phyloP scores from a whole-genome alignment of 108 stramenopile species.

The Tribonema minus region DNA sequence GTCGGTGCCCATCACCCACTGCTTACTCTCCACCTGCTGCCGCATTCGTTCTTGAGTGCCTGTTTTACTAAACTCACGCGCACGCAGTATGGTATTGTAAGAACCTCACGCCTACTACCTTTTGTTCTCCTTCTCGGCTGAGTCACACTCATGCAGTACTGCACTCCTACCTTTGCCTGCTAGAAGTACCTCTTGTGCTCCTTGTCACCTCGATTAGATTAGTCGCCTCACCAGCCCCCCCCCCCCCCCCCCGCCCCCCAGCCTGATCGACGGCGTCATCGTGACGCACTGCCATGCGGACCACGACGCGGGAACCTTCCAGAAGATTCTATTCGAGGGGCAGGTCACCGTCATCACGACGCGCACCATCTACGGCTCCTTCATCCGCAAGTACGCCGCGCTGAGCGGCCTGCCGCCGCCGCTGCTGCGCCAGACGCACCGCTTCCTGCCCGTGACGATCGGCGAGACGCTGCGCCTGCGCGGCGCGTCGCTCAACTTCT shows the following conservation, averaged over 20 bases:
- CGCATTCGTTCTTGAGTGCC: too few relatives aligned
- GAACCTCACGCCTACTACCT: too few relatives aligned
- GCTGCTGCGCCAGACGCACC: constrained; percentile 72
- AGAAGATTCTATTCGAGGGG: constrained; percentile 80
- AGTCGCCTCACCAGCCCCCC: too few relatives aligned
- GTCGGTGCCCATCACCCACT: too few relatives aligned
- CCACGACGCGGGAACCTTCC: constrained; percentile 91
- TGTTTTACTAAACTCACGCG: too few relatives aligned
- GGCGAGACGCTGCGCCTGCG: constrained; percentile 72
- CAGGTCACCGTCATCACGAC: constrained; percentile 82
- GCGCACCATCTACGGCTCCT: constrained; percentile 84
- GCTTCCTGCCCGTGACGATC: constrained; percentile 77
- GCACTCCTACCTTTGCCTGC: too few relatives aligned
- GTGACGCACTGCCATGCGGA: constrained; percentile 89
- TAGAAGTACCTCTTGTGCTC: too few relatives aligned
- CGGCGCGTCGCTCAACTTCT: constrained; percentile 59
- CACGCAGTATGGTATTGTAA: too few relatives aligned
- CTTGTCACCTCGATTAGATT: constrained; percentile 57
- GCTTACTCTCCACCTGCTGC: too few relatives aligned
- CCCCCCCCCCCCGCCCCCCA: too few relatives aligned
- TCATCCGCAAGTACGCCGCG: constrained; percentile 87
- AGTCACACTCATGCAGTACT: too few relatives aligned
- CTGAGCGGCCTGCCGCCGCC: constrained; percentile 74
- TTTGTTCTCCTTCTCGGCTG: too few relatives aligned
- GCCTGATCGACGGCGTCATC: constrained; percentile 84